Evolutionary conservation across 2,329 filamentous ascomycete species (phyloP).

Genomic region (Periconia sp.): DNA sequence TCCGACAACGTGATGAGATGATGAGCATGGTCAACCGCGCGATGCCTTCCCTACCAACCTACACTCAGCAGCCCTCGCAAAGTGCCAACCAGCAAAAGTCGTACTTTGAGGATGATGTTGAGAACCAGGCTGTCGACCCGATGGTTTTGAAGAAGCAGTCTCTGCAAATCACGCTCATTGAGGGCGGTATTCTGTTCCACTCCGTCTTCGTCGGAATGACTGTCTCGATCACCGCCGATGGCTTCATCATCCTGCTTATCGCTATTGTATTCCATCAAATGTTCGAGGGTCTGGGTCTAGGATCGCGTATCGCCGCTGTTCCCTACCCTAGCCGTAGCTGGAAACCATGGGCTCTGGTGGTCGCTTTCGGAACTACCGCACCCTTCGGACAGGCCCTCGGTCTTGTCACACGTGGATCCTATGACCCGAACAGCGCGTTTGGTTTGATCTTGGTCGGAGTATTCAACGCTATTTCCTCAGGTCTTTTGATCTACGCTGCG

Average conservation of each 20-base stretch:
- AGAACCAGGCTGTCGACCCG: slow-evolving; percentile 43
- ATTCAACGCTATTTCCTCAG: slow-evolving; percentile 71
- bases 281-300: slow-evolving; percentile 69
- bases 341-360: slow-evolving; percentile 66
- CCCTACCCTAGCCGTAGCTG: slow-evolving; percentile 63
- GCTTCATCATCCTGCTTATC: slow-evolving; percentile 64
- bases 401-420: slow-evolving; percentile 61
- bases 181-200: slow-evolving; percentile 69
- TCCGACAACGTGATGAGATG: slow-evolving; percentile 66
- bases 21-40: slow-evolving; percentile 58
- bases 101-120: slow-evolving; percentile 46
- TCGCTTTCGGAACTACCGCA: slow-evolving; percentile 68
- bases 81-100: slow-evolving; percentile 32
- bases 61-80: slow-evolving; percentile 29
- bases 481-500: slow-evolving; percentile 66
- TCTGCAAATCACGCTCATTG: slow-evolving; percentile 53
- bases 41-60: slow-evolving; percentile 38
- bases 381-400: slow-evolving; percentile 71
- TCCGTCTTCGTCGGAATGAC: slow-evolving; percentile 69
- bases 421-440: slow-evolving; percentile 68
- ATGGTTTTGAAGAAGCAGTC: slow-evolving; percentile 47
- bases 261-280: slow-evolving; percentile 69
- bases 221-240: slow-evolving; percentile 62
- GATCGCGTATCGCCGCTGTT: slow-evolving; percentile 64
- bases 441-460: slow-evolving; percentile 69